Evolutionary conservation across 1,284 basidiomycete species (phyloP).

Genomic region (Apiotrichum porosum): DNA sequence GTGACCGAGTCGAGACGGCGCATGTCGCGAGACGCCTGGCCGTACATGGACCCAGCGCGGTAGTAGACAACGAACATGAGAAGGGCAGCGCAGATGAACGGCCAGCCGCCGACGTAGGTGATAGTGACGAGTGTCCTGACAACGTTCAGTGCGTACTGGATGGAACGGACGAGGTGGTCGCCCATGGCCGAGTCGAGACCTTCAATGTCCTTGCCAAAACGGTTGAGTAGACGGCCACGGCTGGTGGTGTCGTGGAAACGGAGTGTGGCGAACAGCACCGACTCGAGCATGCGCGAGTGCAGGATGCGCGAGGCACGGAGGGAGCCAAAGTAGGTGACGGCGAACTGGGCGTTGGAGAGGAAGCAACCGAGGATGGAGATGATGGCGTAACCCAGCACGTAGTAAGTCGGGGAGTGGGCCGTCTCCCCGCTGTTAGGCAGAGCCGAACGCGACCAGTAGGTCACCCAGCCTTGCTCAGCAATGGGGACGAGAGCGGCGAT

Average conservation of each 20-base stretch:
- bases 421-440: slow-evolving; percentile 1
- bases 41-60: slow-evolving; percentile 62
- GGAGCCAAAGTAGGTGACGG: slow-evolving; percentile 56
- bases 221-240: slow-evolving; percentile 75
- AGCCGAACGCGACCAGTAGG: slow-evolving; percentile 47
- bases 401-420: slow-evolving; percentile 61
- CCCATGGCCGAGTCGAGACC: slow-evolving; percentile 79
- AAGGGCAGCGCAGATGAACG: slow-evolving; percentile 62
- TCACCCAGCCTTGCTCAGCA: slow-evolving; percentile 75
- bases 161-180: slow-evolving; percentile 69
- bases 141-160: slow-evolving; percentile 53
- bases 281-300: slow-evolving; percentile 69
- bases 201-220: slow-evolving; percentile 93
- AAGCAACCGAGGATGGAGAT: slow-evolving; percentile 41
- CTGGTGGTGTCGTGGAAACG: slow-evolving; percentile 92
- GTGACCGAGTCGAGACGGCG: slow-evolving; percentile 81
- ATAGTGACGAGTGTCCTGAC: slow-evolving; percentile 55
- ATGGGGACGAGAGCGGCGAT: slow-evolving; percentile 70
- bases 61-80: slow-evolving; percentile 57
- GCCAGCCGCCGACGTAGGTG: slow-evolving; percentile 69
- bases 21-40: slow-evolving; percentile 85
- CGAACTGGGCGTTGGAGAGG: slow-evolving; percentile 37
- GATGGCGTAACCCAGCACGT: slow-evolving; percentile 69
- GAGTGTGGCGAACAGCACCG: slow-evolving; percentile 82
- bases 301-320: slow-evolving; percentile 65